These are phyloP conservation scores for Pyricularia grisea DNA, from an alignment of 2,329 filamentous ascomycete genomes.

Conservation along the genomic window DNA sequence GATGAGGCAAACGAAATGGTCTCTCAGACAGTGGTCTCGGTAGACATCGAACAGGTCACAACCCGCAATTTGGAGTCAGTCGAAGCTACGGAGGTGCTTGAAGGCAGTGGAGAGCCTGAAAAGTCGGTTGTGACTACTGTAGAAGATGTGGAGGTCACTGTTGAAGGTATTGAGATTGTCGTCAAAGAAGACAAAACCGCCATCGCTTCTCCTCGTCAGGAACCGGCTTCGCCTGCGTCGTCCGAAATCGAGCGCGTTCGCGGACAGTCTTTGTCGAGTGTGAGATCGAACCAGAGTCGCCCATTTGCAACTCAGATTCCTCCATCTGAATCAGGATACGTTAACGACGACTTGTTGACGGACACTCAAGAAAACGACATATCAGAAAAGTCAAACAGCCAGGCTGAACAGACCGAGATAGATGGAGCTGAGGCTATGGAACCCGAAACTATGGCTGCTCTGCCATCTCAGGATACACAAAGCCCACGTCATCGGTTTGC, in stretches of 20 bases:
- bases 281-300: background rate
- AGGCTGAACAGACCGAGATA: background rate
- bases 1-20: background rate
- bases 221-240: background rate
- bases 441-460: background rate
- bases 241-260: background rate
- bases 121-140: background rate
- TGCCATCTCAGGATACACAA: background rate
- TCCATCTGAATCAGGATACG: background rate
- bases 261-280: background rate
- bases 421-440: background rate
- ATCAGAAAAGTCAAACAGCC: background rate
- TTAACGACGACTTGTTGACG: conserved; percentile 2
- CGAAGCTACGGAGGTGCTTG: background rate
- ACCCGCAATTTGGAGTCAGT: background rate
- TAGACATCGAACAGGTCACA: background rate
- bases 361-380: background rate
- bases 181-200: background rate
- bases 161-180: background rate
- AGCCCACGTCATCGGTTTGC: background rate
- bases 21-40: background rate
- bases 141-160: background rate
- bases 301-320: background rate
- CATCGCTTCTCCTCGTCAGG: background rate
- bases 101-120: background rate